phyloP scores from a whole-genome alignment of 805 yeast species.

The Metschnikowia drakensbergensis region DNA sequence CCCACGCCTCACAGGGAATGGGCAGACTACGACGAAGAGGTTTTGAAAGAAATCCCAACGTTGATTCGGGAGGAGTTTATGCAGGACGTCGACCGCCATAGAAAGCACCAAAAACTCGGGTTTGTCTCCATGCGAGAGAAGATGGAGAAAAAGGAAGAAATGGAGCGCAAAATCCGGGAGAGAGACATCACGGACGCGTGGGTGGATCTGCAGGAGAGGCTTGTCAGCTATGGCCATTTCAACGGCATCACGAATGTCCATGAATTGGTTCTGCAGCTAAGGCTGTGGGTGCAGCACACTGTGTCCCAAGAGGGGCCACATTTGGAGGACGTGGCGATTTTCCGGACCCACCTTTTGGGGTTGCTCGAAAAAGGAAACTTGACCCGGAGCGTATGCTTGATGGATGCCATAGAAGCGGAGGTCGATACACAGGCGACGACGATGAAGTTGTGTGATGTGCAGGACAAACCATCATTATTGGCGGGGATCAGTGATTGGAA shows the following conservation, averaged over 20 bases:
- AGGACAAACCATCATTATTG: background rate
- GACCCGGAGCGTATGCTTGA: constrained; percentile 6
- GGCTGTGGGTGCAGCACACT: constrained; percentile 14
- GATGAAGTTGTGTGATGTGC: background rate
- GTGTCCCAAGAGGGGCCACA: constrained; percentile 14
- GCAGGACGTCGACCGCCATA: constrained; percentile 31
- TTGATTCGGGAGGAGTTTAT: constrained; percentile 34
- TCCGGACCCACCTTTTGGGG: constrained; percentile 6
- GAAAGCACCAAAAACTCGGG: constrained; percentile 24
- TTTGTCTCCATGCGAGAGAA: constrained; percentile 28
- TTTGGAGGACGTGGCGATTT: constrained; percentile 13
- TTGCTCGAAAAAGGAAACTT: constrained; percentile 6
- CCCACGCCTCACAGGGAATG: constrained; percentile 20
- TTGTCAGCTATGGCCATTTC: background rate
- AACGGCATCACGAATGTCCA: constrained; percentile 3
- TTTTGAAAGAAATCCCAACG: constrained; percentile 38
- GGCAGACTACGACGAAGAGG: constrained; percentile 32
- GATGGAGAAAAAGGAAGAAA: constrained; percentile 13
- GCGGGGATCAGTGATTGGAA: constrained; percentile 23
- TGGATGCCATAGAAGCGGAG: constrained; percentile 5
- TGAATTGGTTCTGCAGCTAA: constrained; percentile 9
- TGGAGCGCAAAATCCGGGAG: constrained; percentile 4
- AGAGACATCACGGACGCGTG: constrained; percentile 10
- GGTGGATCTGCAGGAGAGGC: constrained; percentile 10
- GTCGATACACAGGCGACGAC: background rate